Percentiles rank a stretch among this genome's conserved stretches.
These are phyloP conservation scores for Abortiporus biennis DNA, from an alignment of 1,284 basidiomycete genomes.

Conservation along the genomic window DNA sequence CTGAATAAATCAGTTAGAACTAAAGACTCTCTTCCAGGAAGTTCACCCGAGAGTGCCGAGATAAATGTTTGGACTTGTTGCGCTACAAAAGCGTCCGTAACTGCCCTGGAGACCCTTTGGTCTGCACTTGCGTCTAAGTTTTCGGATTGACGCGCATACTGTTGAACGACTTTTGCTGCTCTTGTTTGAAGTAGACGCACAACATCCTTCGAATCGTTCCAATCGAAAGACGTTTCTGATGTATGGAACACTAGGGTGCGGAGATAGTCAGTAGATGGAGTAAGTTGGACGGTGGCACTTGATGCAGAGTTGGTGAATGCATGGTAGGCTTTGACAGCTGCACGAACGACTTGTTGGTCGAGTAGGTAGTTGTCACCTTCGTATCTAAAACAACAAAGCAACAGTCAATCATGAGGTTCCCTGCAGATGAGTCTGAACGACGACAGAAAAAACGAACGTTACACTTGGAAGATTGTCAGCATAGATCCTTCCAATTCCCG, in stretches of 20 bases:
- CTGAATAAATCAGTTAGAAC: slow-evolving; percentile 40
- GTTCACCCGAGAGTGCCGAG: slow-evolving; percentile 18
- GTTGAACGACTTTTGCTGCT: slow-evolving; percentile 51
- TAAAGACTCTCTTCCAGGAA: slow-evolving; percentile 26
- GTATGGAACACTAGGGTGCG: slow-evolving; percentile 27
- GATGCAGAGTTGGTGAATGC: slow-evolving; percentile 23
- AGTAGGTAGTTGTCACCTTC: slow-evolving; percentile 79
- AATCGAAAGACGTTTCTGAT: neutral
- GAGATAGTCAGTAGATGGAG: slow-evolving; percentile 48
- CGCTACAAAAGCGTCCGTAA: slow-evolving; percentile 65
- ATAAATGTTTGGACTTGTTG: slow-evolving; percentile 46
- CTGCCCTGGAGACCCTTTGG: slow-evolving; percentile 53
- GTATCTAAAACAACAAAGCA: slow-evolving; percentile 34
- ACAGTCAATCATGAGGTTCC: neutral
- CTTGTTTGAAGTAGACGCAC: slow-evolving; percentile 54
- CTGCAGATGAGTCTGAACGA: neutral
- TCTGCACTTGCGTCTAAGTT: slow-evolving; percentile 46
- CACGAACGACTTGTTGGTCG: slow-evolving; percentile 66
- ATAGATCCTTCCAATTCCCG: slow-evolving; percentile 61
- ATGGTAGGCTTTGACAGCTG: slow-evolving; percentile 55
- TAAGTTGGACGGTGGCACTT: slow-evolving; percentile 22
- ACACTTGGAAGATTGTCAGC: slow-evolving; percentile 60
- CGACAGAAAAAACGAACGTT: slow-evolving; percentile 37
- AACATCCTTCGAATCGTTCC: slow-evolving; percentile 28
- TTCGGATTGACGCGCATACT: slow-evolving; percentile 32